These are phyloP conservation scores for Capsella rubella DNA, from an alignment of 441 rosid species.

Conservation along the genomic window DNA sequence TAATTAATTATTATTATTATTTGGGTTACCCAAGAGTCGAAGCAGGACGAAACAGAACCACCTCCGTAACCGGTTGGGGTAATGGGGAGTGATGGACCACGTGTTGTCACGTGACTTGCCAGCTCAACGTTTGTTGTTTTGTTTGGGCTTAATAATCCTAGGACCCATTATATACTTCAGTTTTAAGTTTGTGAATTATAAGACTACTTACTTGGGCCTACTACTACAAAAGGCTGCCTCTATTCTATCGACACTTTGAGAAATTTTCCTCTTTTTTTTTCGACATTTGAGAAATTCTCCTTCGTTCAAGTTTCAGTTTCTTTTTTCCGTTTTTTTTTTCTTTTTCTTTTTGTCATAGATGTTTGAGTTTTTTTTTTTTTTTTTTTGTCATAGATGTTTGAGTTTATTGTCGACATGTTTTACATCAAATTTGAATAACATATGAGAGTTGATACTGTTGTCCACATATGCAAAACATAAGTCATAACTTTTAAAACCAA, in stretches of 20 bases:
- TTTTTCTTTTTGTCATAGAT: too few relatives aligned
- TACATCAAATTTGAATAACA: too few relatives aligned
- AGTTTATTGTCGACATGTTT: too few relatives aligned
- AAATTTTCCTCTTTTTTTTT: too few relatives aligned
- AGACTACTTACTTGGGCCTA: slow-evolving; percentile 1
- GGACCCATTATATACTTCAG: not conserved
- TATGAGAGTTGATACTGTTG: too few relatives aligned
- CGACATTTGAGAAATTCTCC: too few relatives aligned
- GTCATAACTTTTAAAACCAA: too few relatives aligned
- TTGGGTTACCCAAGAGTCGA: not conserved
- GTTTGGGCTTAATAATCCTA: slow-evolving; percentile 8
- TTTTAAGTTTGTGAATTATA: not conserved
- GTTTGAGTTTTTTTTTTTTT: too few relatives aligned
- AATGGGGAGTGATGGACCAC: slow-evolving; percentile 14
- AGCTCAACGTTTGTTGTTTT: slow-evolving; percentile 10
- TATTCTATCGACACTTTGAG: not conserved
- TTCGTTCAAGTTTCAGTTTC: too few relatives aligned
- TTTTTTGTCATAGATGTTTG: too few relatives aligned
- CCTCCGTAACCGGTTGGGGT: slow-evolving; percentile 15
- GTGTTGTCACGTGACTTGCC: slow-evolving; percentile 32
- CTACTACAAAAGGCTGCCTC: not conserved
- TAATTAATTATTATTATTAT: not conserved
- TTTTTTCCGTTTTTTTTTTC: too few relatives aligned
- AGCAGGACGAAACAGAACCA: slow-evolving; percentile 10
- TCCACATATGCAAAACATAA: too few relatives aligned